phyloP scores from a whole-genome alignment of 2,329 filamentous ascomycete species.

The Spiromastix sp. region DNA sequence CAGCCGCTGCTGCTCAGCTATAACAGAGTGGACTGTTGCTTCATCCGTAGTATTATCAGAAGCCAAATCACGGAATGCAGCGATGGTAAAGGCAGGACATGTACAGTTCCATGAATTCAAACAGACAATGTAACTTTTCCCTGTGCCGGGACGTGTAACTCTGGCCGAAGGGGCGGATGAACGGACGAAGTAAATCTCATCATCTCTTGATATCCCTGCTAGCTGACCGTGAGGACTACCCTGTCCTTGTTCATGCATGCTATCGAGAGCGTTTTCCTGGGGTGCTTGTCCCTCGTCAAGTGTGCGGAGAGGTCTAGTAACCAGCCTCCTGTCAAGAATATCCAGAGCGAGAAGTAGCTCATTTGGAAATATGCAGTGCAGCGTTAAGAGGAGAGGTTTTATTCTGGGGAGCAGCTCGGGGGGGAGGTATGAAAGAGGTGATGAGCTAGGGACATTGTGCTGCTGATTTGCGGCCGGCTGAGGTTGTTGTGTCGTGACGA shows the following conservation, averaged over 20 bases:
- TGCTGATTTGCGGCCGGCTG: neutral
- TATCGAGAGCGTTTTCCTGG: neutral
- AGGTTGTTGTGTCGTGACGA: neutral
- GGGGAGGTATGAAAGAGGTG: conserved; percentile 8
- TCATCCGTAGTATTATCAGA: neutral
- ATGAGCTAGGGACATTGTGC: too few relatives aligned
- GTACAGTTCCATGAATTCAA: conserved; percentile 76
- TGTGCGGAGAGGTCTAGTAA: conserved; percentile 40
- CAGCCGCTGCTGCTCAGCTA: neutral
- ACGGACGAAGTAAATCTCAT: conserved; percentile 51
- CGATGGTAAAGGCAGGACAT: conserved; percentile 73
- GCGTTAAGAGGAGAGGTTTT: conserved; percentile 57
- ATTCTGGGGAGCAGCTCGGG: conserved; percentile 14
- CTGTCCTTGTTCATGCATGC: neutral
- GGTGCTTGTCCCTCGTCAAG: neutral
- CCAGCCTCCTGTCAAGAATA: conserved; percentile 66
- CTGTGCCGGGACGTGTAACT: conserved; percentile 17
- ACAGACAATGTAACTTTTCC: conserved; percentile 56
- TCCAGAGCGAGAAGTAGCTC: conserved; percentile 78
- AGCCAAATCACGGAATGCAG: conserved; percentile 42
- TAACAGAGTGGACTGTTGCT: neutral
- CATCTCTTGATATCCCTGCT: conserved; percentile 3
- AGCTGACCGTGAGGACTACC: too few relatives aligned
- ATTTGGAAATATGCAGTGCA: conserved; percentile 76
- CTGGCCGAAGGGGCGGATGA: conserved; percentile 35